phyloP scores from a whole-genome alignment of 495 filamentous ascomycete genomes.

The Podospora pseudoanserina region DNA sequence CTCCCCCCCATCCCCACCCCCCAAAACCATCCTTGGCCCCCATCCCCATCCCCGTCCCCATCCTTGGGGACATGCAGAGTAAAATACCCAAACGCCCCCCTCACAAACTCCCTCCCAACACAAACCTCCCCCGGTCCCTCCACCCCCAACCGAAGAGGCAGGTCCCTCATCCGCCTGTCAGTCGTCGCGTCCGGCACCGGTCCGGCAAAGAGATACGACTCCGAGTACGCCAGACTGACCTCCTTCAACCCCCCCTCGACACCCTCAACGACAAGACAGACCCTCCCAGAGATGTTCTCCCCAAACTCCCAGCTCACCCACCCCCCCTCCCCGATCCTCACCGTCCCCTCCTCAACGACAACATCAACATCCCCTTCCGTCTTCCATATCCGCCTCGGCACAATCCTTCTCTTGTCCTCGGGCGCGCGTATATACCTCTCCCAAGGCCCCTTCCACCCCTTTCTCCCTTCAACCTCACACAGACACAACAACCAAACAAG shows the following conservation, averaged over 20 bases:
- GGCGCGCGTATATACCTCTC: conserved; percentile 35
- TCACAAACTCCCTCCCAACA: conserved; percentile 31
- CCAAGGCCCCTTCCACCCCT: conserved; percentile 31
- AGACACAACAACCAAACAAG: not conserved
- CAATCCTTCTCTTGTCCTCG: conserved; percentile 30
- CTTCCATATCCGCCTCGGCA: conserved; percentile 23
- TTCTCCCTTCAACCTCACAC: not conserved
- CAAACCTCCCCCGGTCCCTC: conserved; percentile 25
- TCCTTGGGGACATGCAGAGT: conserved; percentile 27
- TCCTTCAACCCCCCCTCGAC: conserved; percentile 23
- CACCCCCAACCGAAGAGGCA: conserved; percentile 30
- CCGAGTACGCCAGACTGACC: conserved; percentile 36
- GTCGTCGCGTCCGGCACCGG: conserved; percentile 33
- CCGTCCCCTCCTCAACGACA: conserved; percentile 8
- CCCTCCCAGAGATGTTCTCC: conserved; percentile 38
- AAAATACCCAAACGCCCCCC: conserved; percentile 42
- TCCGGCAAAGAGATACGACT: conserved; percentile 36
- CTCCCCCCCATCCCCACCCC: conserved; percentile 12
- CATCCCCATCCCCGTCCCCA: not conserved
- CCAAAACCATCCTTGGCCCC: not conserved
- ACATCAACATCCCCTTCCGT: conserved; percentile 25
- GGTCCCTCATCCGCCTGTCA: conserved; percentile 29
- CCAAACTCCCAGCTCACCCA: conserved; percentile 38
- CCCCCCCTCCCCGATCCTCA: conserved; percentile 29
- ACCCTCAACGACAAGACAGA: conserved; percentile 28